phyloP scores from a whole-genome alignment of 768 basidiomycete genomes.

The Crepidotus variabilis region DNA sequence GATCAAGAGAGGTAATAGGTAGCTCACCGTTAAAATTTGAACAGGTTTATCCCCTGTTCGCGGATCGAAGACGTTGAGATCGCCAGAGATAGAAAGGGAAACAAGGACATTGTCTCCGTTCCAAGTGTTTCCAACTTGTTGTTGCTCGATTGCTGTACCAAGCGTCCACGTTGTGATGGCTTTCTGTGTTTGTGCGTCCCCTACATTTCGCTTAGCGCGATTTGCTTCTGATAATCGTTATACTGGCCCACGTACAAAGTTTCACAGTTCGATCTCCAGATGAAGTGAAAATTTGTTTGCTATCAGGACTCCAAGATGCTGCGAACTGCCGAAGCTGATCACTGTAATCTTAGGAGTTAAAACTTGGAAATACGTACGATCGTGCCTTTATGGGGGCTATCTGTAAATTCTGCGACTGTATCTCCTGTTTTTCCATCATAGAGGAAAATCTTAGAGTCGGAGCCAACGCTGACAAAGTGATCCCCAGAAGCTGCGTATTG shows the following conservation, averaged over 20 bases:
- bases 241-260: slow-evolving; percentile 53
- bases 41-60: slow-evolving; percentile 58
- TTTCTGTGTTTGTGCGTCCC: slow-evolving; percentile 79
- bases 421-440: slow-evolving; percentile 92
- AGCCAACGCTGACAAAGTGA: slow-evolving; percentile 83
- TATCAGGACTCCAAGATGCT: slow-evolving; percentile 77
- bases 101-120: slow-evolving; percentile 65
- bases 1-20: background rate
- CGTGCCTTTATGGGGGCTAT: slow-evolving; percentile 68
- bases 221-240: background rate
- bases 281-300: slow-evolving; percentile 71
- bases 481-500: slow-evolving; percentile 79
- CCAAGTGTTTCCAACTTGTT: slow-evolving; percentile 92
- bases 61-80: slow-evolving; percentile 79
- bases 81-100: slow-evolving; percentile 80
- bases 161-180: slow-evolving; percentile 65
- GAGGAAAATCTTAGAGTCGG: slow-evolving; percentile 82
- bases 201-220: slow-evolving; percentile 30
- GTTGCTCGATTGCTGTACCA: slow-evolving; percentile 69
- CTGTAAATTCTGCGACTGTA: slow-evolving; percentile 62
- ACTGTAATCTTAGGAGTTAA: background rate
- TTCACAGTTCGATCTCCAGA: slow-evolving; percentile 87
- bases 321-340: slow-evolving; percentile 47
- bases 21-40: slow-evolving; percentile 56
- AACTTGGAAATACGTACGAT: slow-evolving; percentile 48